A percentile compares a stretch with the other conserved stretches of the same genome.
Evolutionary conservation across 768 basidiomycete species (phyloP).

Genomic region (Rhizopogon roseolus): DNA sequence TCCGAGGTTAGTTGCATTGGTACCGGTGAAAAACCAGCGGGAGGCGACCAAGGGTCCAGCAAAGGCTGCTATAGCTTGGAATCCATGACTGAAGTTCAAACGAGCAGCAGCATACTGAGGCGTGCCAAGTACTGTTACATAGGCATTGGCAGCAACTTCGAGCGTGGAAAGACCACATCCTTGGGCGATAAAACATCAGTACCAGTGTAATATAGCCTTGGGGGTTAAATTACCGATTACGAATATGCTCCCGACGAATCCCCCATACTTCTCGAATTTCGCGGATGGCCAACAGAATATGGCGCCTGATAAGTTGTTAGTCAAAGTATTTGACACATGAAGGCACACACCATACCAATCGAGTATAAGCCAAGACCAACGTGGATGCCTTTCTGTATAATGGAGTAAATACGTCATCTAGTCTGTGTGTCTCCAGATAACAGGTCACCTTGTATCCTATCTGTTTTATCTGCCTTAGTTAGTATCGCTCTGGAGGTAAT

Average conservation of each 20-base stretch:
- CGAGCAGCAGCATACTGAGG: conserved; percentile 69
- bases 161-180: conserved; percentile 63
- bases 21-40: conserved; percentile 67
- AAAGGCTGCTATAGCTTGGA: conserved; percentile 72
- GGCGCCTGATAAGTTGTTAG: conserved; percentile 40
- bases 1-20: conserved; percentile 52
- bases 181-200: background rate
- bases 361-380: conserved; percentile 55
- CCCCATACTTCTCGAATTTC: conserved; percentile 59
- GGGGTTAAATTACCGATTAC: conserved; percentile 43
- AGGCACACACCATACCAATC: conserved; percentile 38
- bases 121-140: conserved; percentile 63
- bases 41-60: conserved; percentile 71
- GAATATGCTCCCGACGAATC: conserved; percentile 74
- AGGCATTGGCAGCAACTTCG: conserved; percentile 77
- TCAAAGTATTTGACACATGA: background rate
- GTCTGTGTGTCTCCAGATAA: background rate
- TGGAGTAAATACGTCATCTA: background rate
- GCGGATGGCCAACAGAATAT: conserved; percentile 80
- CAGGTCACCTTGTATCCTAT: conserved; percentile 57
- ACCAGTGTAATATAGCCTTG: background rate
- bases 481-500: background rate
- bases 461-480: conserved; percentile 43
- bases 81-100: conserved; percentile 75
- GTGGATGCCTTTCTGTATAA: conserved; percentile 51